Base-by-base conservation (phyloP, 2,329 filamentous ascomycete species). In the Dothideomycetidae sp. region DNA sequence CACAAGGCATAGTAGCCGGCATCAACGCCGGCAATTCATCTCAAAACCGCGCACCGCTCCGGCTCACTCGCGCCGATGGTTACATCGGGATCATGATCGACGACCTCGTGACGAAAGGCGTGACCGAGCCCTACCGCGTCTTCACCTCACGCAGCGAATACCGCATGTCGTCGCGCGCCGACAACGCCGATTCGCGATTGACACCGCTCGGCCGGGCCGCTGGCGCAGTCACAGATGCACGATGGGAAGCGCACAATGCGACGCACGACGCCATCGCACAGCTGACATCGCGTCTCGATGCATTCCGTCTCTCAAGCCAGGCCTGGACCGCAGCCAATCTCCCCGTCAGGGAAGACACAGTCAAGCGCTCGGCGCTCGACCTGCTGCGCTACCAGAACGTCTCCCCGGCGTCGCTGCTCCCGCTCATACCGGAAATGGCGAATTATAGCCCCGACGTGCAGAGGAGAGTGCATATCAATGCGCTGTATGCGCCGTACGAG, bases 1-100 rank as follows among this genome's bases (percentile, higher is more conserved):
- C 82, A 0, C 90, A 98, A 57, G 90, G 90, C 7, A 70, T 98
- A 32, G 64, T 98, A 10, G 90, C 90, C 0, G 90, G 90, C 19
- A 86, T 88, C 50, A 98, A 98, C 53, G 90, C 90, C 1, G 90
- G 88, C 2, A 71, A 90, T n/a, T 70, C 77, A 1, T 74, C 86
- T 0, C 70, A 73, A 43, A 71, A 71, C 1, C 73, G 79, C 41
- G 57, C 66, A 2, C 69, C 75, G 0, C 67, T 92, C 43, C 71
- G 71, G 0, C 63, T 98, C 18, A 77, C 77, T 5, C 72, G 90
- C 45, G 78, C 81, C 1, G 88, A 98, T 56, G 85, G 84, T 10
- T 98, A 94, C 57, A 96, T 98, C 52, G 90, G 90, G 47, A 81
- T 98, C 61, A 93, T 98, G 85, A 86, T 98, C 50, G 90, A 98